Conservation (phyloP, 257 asterid species). For the Solanum gandarillasii region DNA sequence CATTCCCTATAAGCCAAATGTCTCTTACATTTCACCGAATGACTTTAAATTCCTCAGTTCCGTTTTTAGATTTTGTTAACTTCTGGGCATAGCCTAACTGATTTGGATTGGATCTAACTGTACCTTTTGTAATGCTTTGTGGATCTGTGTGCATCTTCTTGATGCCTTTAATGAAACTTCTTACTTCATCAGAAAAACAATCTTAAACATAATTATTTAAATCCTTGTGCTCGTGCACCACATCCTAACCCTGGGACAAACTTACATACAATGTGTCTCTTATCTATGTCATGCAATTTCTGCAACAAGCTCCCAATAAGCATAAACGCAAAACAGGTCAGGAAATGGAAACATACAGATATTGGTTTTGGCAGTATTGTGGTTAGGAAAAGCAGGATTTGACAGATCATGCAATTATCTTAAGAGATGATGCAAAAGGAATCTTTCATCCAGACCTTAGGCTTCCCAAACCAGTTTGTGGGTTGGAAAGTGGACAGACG, state of each 20-base stretch:
- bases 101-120: neutral
- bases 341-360: neutral
- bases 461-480: conserved; percentile 88
- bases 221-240: neutral
- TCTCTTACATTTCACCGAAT: neutral
- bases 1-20: neutral
- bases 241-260: neutral
- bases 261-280: neutral
- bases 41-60: neutral
- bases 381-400: neutral
- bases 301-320: neutral
- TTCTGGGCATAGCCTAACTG: neutral
- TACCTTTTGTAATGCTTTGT: neutral
- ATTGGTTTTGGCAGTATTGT: neutral
- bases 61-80: neutral
- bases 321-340: neutral
- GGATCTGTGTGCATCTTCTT: neutral
- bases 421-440: neutral
- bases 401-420: neutral
- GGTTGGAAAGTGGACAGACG: conserved; percentile 93
- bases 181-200: neutral
- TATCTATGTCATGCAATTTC: neutral
- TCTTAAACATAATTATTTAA: neutral
- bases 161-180: neutral
- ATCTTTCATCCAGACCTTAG: conserved; percentile 53